These are phyloP conservation scores for Liriodendron chinense DNA, from an alignment of 164 flowering plant genomes.

Conservation along the genomic window DNA sequence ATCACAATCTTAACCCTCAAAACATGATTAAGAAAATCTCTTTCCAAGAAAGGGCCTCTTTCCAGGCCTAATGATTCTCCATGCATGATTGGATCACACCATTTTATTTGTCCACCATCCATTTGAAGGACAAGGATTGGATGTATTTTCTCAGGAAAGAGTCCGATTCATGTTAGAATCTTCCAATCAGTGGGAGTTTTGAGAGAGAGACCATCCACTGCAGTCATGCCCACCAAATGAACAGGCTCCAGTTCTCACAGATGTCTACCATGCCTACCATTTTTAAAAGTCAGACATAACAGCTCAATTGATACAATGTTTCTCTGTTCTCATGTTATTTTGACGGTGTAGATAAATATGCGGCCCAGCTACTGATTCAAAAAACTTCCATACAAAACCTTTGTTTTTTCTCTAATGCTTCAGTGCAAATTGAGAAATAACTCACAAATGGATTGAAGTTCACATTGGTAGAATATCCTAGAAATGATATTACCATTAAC, in stretches of 20 bases:
- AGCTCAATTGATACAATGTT: not conserved
- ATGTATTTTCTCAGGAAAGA: not conserved
- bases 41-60: too few species aligned
- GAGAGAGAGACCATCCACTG: not conserved
- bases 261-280: not conserved
- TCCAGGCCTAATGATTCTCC: too few species aligned
- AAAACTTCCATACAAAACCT: too few species aligned
- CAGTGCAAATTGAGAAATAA: not conserved
- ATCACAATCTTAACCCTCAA: too few species aligned
- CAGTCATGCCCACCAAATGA: not conserved
- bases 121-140: too few species aligned
- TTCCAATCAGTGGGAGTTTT: not conserved
- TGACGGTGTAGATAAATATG: not conserved
- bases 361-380: not conserved
- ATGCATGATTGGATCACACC: too few species aligned
- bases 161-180: not conserved
- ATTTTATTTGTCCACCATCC: too few species aligned
- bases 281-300: not conserved
- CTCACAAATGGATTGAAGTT: not conserved
- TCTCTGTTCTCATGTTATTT: not conserved
- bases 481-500: conserved; percentile 1
- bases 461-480: not conserved
- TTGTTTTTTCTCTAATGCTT: too few species aligned
- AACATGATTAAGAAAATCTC: too few species aligned
- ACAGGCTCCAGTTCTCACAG: too few species aligned